Conservation (phyloP, 176 grass and related monocot species). For the Triticum turgidum region DNA sequence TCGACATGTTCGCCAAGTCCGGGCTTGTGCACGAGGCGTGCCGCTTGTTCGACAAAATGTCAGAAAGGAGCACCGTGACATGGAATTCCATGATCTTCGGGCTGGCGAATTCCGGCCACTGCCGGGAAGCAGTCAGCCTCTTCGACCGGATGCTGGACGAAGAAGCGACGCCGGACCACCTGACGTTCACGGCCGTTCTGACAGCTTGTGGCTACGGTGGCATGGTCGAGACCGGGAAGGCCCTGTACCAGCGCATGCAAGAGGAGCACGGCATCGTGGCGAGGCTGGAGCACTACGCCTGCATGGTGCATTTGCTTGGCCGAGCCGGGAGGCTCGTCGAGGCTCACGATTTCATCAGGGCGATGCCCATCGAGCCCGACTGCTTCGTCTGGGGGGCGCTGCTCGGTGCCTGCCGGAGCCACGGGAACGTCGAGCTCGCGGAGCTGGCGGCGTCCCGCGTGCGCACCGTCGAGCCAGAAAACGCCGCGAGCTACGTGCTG, state of each 20-base stretch:
- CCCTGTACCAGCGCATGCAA: conserved; percentile 44
- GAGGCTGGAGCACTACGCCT: conserved; percentile 72
- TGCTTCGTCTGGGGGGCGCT: conserved; percentile 70
- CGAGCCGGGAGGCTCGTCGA: conserved; percentile 48
- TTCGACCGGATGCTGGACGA: conserved; percentile 42
- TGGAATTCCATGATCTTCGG: conserved; percentile 85
- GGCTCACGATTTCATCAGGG: conserved; percentile 46
- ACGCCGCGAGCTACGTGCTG: conserved; percentile 38
- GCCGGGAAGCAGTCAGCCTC: conserved; percentile 46
- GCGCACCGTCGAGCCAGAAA: conserved; percentile 46
- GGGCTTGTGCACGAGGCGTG: conserved; percentile 43
- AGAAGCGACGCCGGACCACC: conserved; percentile 34
- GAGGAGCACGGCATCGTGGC: conserved; percentile 37
- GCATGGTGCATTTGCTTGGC: conserved; percentile 65
- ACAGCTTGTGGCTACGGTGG: conserved; percentile 59
- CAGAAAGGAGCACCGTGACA: conserved; percentile 46
- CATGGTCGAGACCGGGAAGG: conserved; percentile 51
- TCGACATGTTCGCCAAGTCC: conserved; percentile 71
- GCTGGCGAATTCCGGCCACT: conserved; percentile 53
- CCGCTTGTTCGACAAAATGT: conserved; percentile 49
- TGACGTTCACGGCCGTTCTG: conserved; percentile 64
- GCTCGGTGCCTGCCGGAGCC: conserved; percentile 53
- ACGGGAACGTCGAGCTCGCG: conserved; percentile 59
- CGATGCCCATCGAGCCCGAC: conserved; percentile 62
- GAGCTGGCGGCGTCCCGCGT: conserved; percentile 37